These are phyloP conservation scores for Ciborinia camelliae DNA, from an alignment of 2,329 filamentous ascomycete species.

Conservation along the genomic window DNA sequence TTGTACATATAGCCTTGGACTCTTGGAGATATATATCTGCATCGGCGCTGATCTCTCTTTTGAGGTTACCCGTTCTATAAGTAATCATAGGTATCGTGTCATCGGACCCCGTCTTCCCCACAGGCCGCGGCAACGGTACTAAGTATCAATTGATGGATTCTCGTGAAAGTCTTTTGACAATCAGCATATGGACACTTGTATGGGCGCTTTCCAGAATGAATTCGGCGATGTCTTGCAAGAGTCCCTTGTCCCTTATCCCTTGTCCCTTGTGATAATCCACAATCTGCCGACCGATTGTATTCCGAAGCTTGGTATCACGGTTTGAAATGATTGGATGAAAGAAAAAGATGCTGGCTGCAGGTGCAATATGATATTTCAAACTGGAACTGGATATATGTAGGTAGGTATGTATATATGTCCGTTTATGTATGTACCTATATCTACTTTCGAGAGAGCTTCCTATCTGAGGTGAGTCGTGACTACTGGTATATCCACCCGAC, in stretches of 20 bases:
- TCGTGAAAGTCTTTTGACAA: slow-evolving; percentile 97
- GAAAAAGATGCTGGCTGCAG: not conserved
- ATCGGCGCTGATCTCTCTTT: not conserved
- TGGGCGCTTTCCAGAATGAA: slow-evolving; percentile 90
- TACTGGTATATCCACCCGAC: no score
- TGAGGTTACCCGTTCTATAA: slow-evolving; percentile 6
- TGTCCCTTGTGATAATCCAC: no score
- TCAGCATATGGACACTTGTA: slow-evolving; percentile 98
- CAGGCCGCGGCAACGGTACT: no score
- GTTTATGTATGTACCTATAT: no score
- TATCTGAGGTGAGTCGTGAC: not conserved
- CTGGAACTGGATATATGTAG: no score
- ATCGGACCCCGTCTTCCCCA: slow-evolving; percentile 15
- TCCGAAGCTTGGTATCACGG: slow-evolving; percentile 2
- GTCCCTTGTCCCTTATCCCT: no score
- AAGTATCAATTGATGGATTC: no score
- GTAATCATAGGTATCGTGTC: no score
- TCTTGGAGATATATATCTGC: no score
- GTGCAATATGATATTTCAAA: no score
- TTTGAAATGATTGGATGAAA: not conserved
- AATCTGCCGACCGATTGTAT: not conserved
- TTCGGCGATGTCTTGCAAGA: slow-evolving; percentile 85
- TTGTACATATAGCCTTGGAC: no score
- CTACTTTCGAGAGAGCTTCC: slow-evolving; percentile 5
- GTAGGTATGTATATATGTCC: no score